Evolutionary conservation across 139 green algal genomes (phyloP).

Genomic region (Nannochloris sp.): DNA sequence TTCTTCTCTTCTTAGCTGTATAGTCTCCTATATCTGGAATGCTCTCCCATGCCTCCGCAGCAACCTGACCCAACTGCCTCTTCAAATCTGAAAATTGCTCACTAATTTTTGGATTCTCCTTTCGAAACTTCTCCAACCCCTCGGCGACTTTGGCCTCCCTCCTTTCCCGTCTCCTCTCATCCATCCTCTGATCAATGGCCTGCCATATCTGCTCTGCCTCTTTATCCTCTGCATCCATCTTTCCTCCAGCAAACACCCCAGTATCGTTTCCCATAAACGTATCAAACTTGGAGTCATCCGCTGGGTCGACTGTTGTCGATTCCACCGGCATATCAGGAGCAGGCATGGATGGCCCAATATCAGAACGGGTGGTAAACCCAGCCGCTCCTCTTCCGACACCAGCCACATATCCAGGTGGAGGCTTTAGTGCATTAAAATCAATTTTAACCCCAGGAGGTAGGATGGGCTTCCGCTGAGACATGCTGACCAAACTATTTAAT

Average conservation of each 20-base stretch:
- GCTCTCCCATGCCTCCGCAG: constrained; percentile 65
- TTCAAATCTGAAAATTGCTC: constrained; percentile 98
- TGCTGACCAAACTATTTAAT: background rate
- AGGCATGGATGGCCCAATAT: constrained; percentile 72
- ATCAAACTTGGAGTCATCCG: constrained; percentile 87
- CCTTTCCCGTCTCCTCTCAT: constrained; percentile 65
- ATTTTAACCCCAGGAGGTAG: constrained; percentile 24
- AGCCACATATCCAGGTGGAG: constrained; percentile 83
- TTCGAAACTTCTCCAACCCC: constrained; percentile 86
- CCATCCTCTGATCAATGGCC: constrained; percentile 85
- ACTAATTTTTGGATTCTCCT: constrained; percentile 94
- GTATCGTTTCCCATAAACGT: constrained; percentile 94
- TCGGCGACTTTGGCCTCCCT: constrained; percentile 83
- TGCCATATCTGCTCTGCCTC: constrained; percentile 96
- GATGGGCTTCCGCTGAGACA: background rate
- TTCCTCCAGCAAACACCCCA: constrained; percentile 64
- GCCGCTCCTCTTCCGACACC: constrained; percentile 89
- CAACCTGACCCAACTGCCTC: constrained; percentile 74
- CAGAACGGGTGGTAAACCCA: constrained; percentile 95
- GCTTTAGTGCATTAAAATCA: constrained; percentile 71
- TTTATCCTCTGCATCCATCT: constrained; percentile 69
- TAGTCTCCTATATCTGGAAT: constrained; percentile 98
- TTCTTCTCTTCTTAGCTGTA: constrained; percentile 76
- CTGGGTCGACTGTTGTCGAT: constrained; percentile 29
- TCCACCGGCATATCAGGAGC: constrained; percentile 24